phyloP scores from a whole-genome alignment of 2,329 filamentous ascomycete genomes.

The Hymenoscyphus infarciens region DNA sequence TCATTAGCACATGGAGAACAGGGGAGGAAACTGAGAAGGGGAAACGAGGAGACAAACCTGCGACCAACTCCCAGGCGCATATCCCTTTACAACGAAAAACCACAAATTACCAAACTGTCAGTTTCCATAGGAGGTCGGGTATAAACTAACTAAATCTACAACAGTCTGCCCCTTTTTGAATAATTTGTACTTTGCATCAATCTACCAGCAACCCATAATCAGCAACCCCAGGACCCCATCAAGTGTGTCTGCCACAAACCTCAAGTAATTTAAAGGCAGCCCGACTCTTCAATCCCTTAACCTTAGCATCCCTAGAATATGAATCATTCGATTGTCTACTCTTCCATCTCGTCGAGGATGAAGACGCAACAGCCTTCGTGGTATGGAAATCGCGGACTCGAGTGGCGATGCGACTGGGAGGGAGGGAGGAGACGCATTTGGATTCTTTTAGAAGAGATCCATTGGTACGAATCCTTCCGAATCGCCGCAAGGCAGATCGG shows the following conservation, averaged over 20 bases:
- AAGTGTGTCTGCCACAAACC: slow-evolving; percentile 42
- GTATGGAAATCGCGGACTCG: slow-evolving; percentile 7
- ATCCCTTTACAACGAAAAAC: slow-evolving; percentile 51
- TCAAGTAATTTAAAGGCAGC: slow-evolving; percentile 92
- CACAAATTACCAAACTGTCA: not conserved
- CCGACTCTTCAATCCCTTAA: slow-evolving; percentile 79
- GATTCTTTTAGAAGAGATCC: slow-evolving; percentile 1
- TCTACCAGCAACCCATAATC: slow-evolving; percentile 45
- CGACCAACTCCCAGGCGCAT: slow-evolving; percentile 71
- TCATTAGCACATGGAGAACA: not conserved
- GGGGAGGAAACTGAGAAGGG: not conserved
- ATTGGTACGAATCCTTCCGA: slow-evolving; percentile 12
- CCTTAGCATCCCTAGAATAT: slow-evolving; percentile 71
- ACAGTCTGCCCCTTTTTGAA: slow-evolving; percentile 81
- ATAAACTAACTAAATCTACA: slow-evolving; percentile 71
- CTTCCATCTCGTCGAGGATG: slow-evolving; percentile 78
- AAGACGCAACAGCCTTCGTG: slow-evolving; percentile 22
- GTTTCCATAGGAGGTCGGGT: not conserved
- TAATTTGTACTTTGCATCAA: slow-evolving; percentile 76
- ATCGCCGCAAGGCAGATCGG: slow-evolving; percentile 22
- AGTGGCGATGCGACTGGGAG: not conserved
- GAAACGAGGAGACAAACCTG: slow-evolving; percentile 45
- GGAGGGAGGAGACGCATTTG: not conserved
- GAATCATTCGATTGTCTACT: slow-evolving; percentile 69
- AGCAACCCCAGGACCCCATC: not conserved